phyloP scores from a whole-genome alignment of 2,329 filamentous ascomycete species.

The Phaeomoniella chlamydospora region DNA sequence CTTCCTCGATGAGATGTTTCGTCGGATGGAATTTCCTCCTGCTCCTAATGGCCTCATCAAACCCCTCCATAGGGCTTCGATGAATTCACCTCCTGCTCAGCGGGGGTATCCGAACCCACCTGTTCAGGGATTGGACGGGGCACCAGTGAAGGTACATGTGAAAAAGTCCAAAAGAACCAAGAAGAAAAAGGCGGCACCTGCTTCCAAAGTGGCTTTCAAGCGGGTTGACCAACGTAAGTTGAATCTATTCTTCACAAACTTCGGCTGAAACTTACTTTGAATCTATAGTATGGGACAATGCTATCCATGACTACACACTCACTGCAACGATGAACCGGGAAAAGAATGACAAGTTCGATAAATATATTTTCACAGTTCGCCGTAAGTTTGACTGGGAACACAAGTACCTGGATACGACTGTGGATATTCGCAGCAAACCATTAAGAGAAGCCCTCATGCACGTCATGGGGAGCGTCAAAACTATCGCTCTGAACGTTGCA shows the following conservation, averaged over 20 bases:
- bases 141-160: too few species aligned
- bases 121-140: too few species aligned
- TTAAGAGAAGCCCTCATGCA: slow-evolving; percentile 57
- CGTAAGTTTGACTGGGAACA: slow-evolving; percentile 75
- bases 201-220: slow-evolving; percentile 50
- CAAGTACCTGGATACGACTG: slow-evolving; percentile 57
- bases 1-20: too few species aligned
- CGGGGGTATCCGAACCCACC: too few species aligned
- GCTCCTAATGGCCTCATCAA: too few species aligned
- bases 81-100: too few species aligned
- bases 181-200: slow-evolving; percentile 25
- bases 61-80: too few species aligned
- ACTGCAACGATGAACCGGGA: slow-evolving; percentile 51
- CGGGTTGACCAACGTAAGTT: slow-evolving; percentile 45
- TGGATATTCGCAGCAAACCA: slow-evolving; percentile 75
- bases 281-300: slow-evolving; percentile 33
- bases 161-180: slow-evolving; percentile 16
- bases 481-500: slow-evolving; percentile 67
- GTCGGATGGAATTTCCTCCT: too few species aligned
- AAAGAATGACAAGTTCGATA: slow-evolving; percentile 55
- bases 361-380: slow-evolving; percentile 71
- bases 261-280: background rate
- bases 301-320: slow-evolving; percentile 50
- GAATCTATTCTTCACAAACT: slow-evolving; percentile 2
- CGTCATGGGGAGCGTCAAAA: slow-evolving; percentile 63